Conservation (phyloP, 192 early-diverging fungal species). For the Rhizoclosmatium globosum region DNA sequence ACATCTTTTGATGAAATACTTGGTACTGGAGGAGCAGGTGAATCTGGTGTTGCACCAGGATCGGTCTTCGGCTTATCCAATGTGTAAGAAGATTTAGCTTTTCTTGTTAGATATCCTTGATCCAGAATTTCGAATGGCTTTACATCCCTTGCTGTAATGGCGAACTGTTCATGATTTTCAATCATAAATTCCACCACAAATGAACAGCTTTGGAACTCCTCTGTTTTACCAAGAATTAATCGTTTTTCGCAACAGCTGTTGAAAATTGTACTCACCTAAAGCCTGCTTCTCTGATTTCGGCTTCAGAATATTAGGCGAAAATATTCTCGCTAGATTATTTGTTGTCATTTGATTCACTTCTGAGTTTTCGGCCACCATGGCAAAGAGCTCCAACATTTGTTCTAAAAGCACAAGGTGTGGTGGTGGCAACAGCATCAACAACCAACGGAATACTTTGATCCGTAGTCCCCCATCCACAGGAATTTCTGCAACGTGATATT, state of each 20-base stretch:
- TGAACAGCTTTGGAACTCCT: slow-evolving; percentile 58
- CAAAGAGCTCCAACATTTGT: slow-evolving; percentile 53
- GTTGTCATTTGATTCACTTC: slow-evolving; percentile 57
- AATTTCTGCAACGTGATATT: slow-evolving; percentile 41
- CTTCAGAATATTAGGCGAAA: slow-evolving; percentile 56
- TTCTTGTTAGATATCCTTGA: slow-evolving; percentile 32
- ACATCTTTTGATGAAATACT: neutral
- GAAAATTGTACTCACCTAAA: slow-evolving; percentile 14
- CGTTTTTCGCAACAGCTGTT: neutral
- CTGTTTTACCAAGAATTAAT: slow-evolving; percentile 16
- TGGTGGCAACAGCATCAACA: slow-evolving; percentile 58
- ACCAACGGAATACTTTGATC: slow-evolving; percentile 50
- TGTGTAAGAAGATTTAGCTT: neutral
- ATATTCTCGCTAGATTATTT: slow-evolving; percentile 54
- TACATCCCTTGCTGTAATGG: slow-evolving; percentile 33
- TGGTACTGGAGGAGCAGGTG: too few species aligned
- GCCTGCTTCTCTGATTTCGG: slow-evolving; percentile 49
- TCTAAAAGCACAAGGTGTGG: slow-evolving; percentile 53
- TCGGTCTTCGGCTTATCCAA: too few species aligned
- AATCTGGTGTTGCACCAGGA: too few species aligned
- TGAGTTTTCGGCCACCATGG: slow-evolving; percentile 34
- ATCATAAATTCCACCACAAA: slow-evolving; percentile 54
- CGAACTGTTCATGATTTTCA: slow-evolving; percentile 51
- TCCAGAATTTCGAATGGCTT: slow-evolving; percentile 54
- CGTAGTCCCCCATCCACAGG: slow-evolving; percentile 48